Evolutionary conservation across 2,329 filamentous ascomycete species (phyloP).

Genomic region (Penicillium hesseltinei): DNA sequence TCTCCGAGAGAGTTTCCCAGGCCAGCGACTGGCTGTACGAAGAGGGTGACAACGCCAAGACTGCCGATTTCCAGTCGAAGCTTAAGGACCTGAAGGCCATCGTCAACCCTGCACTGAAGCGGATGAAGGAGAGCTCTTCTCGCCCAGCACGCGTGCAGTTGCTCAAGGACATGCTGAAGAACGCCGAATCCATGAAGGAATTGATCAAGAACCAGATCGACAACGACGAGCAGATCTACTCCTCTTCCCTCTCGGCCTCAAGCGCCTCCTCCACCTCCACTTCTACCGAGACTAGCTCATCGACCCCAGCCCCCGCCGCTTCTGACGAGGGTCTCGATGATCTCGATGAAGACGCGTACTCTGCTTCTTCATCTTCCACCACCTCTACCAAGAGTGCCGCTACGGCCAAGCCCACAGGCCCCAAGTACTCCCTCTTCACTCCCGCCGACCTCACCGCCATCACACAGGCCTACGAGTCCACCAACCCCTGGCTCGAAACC

Average conservation of each 20-base stretch:
- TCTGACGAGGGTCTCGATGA: slow-evolving; percentile 61
- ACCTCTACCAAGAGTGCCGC: slow-evolving; percentile 36
- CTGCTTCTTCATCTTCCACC: slow-evolving; percentile 39
- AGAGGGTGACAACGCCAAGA: slow-evolving; percentile 73
- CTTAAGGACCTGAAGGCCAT: slow-evolving; percentile 75
- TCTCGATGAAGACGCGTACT: slow-evolving; percentile 68
- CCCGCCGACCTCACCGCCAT: slow-evolving; percentile 68
- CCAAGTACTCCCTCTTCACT: slow-evolving; percentile 67
- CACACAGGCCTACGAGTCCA: slow-evolving; percentile 60
- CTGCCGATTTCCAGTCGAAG: slow-evolving; percentile 71
- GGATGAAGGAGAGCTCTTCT: slow-evolving; percentile 68
- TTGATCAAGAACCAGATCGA: slow-evolving; percentile 72
- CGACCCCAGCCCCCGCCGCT: slow-evolving; percentile 36
- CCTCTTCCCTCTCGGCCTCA: slow-evolving; percentile 53
- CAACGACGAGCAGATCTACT: slow-evolving; percentile 62
- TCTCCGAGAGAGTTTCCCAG: slow-evolving; percentile 66
- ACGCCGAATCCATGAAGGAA: slow-evolving; percentile 67
- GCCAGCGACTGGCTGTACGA: slow-evolving; percentile 89
- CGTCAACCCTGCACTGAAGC: slow-evolving; percentile 71
- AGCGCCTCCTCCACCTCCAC: slow-evolving; percentile 37
- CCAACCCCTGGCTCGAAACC: slow-evolving; percentile 71
- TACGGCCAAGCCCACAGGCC: slow-evolving; percentile 43
- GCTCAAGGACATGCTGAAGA: slow-evolving; percentile 68
- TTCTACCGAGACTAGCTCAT: slow-evolving; percentile 47
- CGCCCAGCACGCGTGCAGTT: slow-evolving; percentile 68